These are phyloP conservation scores for Nicotiana attenuata DNA, from an alignment of 257 asterid species.

Conservation along the genomic window DNA sequence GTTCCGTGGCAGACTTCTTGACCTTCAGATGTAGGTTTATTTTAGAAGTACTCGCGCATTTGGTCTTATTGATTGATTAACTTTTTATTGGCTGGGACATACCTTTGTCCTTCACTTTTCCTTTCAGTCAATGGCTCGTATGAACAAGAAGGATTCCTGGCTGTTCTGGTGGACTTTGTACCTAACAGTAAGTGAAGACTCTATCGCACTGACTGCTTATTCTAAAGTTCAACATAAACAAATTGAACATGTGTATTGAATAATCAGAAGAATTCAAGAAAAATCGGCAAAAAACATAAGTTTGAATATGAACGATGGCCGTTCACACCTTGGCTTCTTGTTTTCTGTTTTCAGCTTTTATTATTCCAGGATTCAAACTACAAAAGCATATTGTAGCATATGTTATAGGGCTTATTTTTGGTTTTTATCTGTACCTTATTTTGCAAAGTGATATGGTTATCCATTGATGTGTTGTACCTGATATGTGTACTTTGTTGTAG, in stretches of 20 bases:
- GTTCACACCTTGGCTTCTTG: background rate
- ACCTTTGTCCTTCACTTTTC: conserved; percentile 2
- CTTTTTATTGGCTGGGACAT: background rate
- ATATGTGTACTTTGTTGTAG: conserved; percentile 26
- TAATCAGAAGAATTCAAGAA: background rate
- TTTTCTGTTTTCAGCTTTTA: background rate
- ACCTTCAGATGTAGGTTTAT: background rate
- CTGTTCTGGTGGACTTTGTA: conserved; percentile 98
- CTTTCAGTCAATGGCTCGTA: conserved; percentile 79
- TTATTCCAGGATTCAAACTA: background rate
- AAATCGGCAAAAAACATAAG: background rate
- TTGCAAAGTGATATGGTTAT: background rate
- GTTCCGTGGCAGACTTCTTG: background rate
- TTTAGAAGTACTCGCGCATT: background rate
- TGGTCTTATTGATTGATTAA: background rate
- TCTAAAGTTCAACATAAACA: background rate
- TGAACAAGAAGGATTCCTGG: conserved; percentile 99
- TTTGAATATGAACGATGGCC: background rate
- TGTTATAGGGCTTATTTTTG: background rate
- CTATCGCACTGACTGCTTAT: background rate
- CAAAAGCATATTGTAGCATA: background rate
- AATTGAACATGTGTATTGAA: background rate
- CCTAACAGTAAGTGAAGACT: conserved; percentile 56
- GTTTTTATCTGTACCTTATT: background rate
- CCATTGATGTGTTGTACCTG: background rate